Base-by-base conservation (phyloP, 2,329 filamentous ascomycete genomes). In the Monilinia laxa region DNA sequence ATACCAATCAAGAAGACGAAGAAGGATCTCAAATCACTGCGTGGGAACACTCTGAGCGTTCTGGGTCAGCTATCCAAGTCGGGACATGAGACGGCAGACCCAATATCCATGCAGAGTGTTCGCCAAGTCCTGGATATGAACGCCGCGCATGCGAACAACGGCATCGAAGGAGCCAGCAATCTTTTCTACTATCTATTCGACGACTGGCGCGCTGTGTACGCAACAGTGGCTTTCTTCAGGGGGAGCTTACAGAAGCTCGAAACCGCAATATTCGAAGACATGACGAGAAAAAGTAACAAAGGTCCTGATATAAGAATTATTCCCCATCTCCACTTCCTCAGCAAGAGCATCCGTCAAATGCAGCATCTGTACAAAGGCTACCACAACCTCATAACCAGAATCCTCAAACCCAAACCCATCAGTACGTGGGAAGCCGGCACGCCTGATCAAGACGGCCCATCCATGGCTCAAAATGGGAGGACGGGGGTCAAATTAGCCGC, bases 171-270 rank as follows among this genome's bases (percentile, higher is more conserved):
- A 1, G 82, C 86, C 0, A 86, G 85, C 25, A 79, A 87, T 25
- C 77, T 89, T 3, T 88, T 89, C 76, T 89, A 88, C 74, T 89
- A 88, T 71, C 77, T 89, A 0, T 89, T 89, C 71, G 87, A 90
- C 72, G 87, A 89, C 73, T 89, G 87, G 79, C 81, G 82, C 47
- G 84, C 85, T 4, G 85, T 84, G 0, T 85, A 84, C 62, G 82
- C 82, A 35, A 80, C 86, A 6, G 79, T 89, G 16, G 83, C 81
- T 12, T 73, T 70, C 1, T 80, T 80, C 71, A 82, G 72, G 73
- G 76, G 68, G 74, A 84, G 73, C 66, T 75, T 89, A 9, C 79
- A 82, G 56, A 75, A 79, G 20, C 77, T 87, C 68, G 70, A 70
- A 66, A 55, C 49, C n/a, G 65, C 67, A 45, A 76, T 77, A 38